Evolutionary conservation across 495 filamentous ascomycete species (phyloP), one percentile per base, ranked within the genome.

Genomic region (Xeromyces bisporus): DNA sequence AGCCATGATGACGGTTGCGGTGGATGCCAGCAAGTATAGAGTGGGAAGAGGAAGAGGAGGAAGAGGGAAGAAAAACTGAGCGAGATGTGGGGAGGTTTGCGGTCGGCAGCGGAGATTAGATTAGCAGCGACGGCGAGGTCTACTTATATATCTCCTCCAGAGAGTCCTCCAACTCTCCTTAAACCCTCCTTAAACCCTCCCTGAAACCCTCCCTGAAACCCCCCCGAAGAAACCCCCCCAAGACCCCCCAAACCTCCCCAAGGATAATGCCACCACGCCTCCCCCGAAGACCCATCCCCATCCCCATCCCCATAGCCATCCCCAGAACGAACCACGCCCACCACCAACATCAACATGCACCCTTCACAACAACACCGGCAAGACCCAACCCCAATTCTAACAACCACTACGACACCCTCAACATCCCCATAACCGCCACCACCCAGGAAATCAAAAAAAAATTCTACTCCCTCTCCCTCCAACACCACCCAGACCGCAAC

Each of bases 401-500:
- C n/a, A n/a, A n/a, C n/a, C n/a, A n/a, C n/a, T 96, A 96, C 55
- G 75, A 89, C 43, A 77, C 74, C 34, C 68, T 97, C n/a, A 67
- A 76, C 21, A 44, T 97, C 15, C 61, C 72, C 10, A 55, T 62
- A 25, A 67, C 65, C 33, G 85, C 87, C 29, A 68, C 80, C 16
- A 48, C 64, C 1, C 58, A 56, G 2, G 82, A 91, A 26, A 86
- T 97, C 29, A 97, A 94, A 50, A 86, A 78, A 81, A 74, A 85
- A 64, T 97, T 91, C 70, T 94, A 92, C 68, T 44, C 62, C 41
- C 79, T 97, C 50, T 93, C 84, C 55, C 89, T 93, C 57, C 53
- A 60, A 30, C 79, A 93, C 71, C 89, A 97, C 62, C 89, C 89
- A 9, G 89, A 97, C 69, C 75, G 68, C 55, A 89, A 96, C 65